phyloP scores from a whole-genome alignment of 2,329 filamentous ascomycete genomes.

The Fusarium sororula region DNA sequence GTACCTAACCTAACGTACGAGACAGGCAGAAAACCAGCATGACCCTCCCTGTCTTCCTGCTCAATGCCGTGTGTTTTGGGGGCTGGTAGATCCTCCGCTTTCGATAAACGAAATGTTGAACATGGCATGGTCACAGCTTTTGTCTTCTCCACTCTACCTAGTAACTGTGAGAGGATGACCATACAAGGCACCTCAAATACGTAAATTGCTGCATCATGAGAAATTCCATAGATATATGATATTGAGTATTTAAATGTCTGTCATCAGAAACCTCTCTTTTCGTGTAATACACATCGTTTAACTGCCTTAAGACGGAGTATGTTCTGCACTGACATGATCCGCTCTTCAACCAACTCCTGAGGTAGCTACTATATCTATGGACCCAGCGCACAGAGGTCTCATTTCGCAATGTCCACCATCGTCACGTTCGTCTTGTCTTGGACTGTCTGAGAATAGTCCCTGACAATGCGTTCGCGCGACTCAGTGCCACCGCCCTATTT shows the following conservation, averaged over 20 bases:
- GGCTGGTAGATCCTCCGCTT: conserved; percentile 36
- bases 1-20: neutral
- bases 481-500: conserved; percentile 8
- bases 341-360: neutral
- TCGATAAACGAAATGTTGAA: conserved; percentile 35
- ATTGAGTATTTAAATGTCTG: neutral
- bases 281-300: no score
- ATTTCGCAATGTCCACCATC: conserved; percentile 25
- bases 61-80: conserved; percentile 17
- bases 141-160: neutral
- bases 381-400: conserved; percentile 26
- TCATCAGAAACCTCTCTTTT: no score
- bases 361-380: neutral
- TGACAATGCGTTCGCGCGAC: conserved; percentile 9
- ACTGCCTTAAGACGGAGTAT: neutral
- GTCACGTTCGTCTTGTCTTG: neutral
- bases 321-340: neutral
- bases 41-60: conserved; percentile 13
- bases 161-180: neutral
- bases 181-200: neutral
- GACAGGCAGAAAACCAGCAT: neutral
- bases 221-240: neutral
- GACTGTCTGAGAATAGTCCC: conserved; percentile 12
- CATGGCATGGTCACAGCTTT: conserved; percentile 31
- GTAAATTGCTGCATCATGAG: neutral